phyloP scores from a whole-genome alignment of 2,329 filamentous ascomycete genomes.

The Zalaria sp. region DNA sequence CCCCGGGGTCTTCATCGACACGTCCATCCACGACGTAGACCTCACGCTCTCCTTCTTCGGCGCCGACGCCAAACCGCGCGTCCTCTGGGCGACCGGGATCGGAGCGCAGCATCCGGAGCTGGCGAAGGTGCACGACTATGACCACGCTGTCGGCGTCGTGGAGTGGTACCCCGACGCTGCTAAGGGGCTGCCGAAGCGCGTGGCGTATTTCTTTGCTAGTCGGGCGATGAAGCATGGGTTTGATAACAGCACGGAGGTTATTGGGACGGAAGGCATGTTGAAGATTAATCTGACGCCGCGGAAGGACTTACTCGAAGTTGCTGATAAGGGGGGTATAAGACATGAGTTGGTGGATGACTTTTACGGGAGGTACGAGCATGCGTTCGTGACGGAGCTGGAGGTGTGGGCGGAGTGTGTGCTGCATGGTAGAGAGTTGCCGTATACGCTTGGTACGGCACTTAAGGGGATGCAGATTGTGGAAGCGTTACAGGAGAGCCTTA shows the following conservation, averaged over 20 bases:
- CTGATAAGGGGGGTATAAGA: slow-evolving; percentile 38
- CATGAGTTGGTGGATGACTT: slow-evolving; percentile 47
- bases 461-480: slow-evolving; percentile 46
- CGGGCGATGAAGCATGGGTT: slow-evolving; percentile 57
- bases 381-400: slow-evolving; percentile 48
- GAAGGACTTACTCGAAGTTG: slow-evolving; percentile 40
- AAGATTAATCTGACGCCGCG: slow-evolving; percentile 45
- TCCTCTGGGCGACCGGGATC: slow-evolving; percentile 41
- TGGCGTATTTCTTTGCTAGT: slow-evolving; percentile 49
- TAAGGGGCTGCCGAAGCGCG: slow-evolving; percentile 21
- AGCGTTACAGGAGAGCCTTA: slow-evolving; percentile 30
- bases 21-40: slow-evolving; percentile 57
- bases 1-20: slow-evolving; percentile 54
- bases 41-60: slow-evolving; percentile 51
- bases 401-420: slow-evolving; percentile 48
- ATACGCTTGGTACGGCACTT: slow-evolving; percentile 45
- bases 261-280: slow-evolving; percentile 51
- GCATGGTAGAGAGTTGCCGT: slow-evolving; percentile 39
- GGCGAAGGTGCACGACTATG: slow-evolving; percentile 42
- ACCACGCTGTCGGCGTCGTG: slow-evolving; percentile 49
- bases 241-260: slow-evolving; percentile 52
- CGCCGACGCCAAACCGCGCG: slow-evolving; percentile 38
- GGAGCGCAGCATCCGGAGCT: slow-evolving; percentile 46
- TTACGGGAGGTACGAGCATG: slow-evolving; percentile 47
- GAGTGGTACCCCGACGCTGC: slow-evolving; percentile 45